Conservation (phyloP, 1,139 yeast genomes). For the Protomyces arabidopsidicola region DNA sequence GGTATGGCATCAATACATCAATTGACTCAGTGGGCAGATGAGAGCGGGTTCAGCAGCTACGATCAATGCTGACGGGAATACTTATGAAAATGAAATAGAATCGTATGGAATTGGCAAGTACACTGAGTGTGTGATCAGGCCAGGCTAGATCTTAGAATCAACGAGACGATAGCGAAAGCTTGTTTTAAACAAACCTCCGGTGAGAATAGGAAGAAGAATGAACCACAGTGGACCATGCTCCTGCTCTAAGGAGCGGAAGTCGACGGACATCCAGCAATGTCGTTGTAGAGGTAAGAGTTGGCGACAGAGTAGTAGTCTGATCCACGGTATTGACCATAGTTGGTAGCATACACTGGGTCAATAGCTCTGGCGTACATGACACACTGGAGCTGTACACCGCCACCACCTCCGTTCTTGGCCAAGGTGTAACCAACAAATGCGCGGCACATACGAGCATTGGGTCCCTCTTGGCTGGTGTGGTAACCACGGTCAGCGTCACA, state of each 20-base stretch:
- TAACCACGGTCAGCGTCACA: neutral
- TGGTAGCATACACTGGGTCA: neutral
- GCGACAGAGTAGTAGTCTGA: neutral
- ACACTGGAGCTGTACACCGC: neutral
- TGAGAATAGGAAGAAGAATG: too few species aligned
- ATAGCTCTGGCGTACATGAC: neutral
- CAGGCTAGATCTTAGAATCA: too few species aligned
- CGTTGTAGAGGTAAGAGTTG: neutral
- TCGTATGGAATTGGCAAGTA: neutral
- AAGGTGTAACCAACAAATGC: neutral
- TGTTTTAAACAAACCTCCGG: too few species aligned
- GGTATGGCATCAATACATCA: slow-evolving; percentile 1
- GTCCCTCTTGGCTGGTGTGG: neutral
- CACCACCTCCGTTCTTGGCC: neutral
- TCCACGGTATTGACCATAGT: neutral
- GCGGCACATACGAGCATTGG: neutral
- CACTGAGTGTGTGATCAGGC: too few species aligned
- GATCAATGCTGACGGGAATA: slow-evolving; percentile 11
- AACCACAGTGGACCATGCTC: too few species aligned
- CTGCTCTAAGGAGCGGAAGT: too few species aligned
- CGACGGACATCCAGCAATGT: neutral
- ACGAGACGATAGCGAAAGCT: too few species aligned
- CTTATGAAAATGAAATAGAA: neutral
- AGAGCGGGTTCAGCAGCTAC: slow-evolving; percentile 12
- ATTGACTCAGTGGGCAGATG: slow-evolving; percentile 18